Base-by-base conservation (phyloP, 2,329 filamentous ascomycete genomes). In the Fusarium dlaminii region DNA sequence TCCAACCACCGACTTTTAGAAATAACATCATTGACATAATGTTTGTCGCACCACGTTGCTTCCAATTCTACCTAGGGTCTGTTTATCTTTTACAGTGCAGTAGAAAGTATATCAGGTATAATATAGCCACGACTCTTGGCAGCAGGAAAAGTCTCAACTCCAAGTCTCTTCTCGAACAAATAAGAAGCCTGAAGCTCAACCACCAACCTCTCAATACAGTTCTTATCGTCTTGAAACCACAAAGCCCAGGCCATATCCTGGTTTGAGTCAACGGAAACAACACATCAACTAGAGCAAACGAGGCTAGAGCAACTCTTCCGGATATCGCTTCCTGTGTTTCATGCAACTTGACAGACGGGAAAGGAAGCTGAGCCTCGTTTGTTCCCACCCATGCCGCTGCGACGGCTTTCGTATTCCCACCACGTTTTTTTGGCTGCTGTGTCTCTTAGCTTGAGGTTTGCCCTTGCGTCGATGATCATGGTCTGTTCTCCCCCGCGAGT, bases 161-260 rank as follows among this genome's bases (percentile, higher is more conserved):
- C 11, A 48, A 27, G 11, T 43, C 11, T 4, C 5, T 40, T 30
- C 24, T 30, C 52, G 36, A 34, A 48, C 40, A 49, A 48, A 36
- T 48, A 15, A 24, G 42, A 51, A 40, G 24, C 14, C 22, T 36
- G 22, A 56, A 37, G 22, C 24, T 30, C 27, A 48, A 56, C 34
- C 55, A 75, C 59, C 52, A 66, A 36, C 32, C 68, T 61, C 24
- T 10, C 46, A 22, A 29, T 8, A 30, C 36, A 60, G 40, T 37
- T 42, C 45, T 67, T n/a, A 36, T 48, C 29, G 9, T 65, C 58
- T 51, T 51, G 46, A 68, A 68, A 68, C 40, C 62, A 43, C 72
- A 77, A 62, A 66, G 70, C 74, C 61, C 63, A 67, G 74, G 54
- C 64, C 74, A 73, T 56, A 63, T 37, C 49, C 65, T 45, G 67